Evolutionary conservation across 208 protist species (phyloP), one percentile per base, ranked within the genome.

Genomic region (Trypanosoma scelopori): DNA sequence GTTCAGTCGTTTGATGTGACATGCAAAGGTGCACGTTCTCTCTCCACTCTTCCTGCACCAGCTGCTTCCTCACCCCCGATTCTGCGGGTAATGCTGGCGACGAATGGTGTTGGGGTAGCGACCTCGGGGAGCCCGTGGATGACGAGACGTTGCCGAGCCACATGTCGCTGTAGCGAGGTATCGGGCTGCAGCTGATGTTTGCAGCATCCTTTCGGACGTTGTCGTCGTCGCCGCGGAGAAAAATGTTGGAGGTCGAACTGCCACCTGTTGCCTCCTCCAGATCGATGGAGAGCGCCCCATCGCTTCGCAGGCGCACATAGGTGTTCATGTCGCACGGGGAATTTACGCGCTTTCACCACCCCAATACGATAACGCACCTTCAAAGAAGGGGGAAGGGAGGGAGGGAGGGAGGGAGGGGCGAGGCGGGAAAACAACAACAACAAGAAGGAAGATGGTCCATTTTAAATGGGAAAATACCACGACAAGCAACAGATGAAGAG

Each of bases 201-300:
- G 48, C 13, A 56, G 3, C 9, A 9, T 37, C 32, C 22, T 22
- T 20, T 37, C 5, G 27, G 6, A 13, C 23, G 42, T 3, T 41
- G 20, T 43, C 45, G 5, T n/a, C 46, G 15, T 23, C 47, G 51
- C 13, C n/a, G n/a, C n/a, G n/a, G n/a, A 12, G 5, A 32, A 35
- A 45, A 22, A 53, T n/a, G 11, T 66, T 16, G 5, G 39, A 48
- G 15, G 23, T 11, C 4, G 56, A 3, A n/a, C 15, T 1, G 18
- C 25, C 7, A 0, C 16, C 32, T 28, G 28, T 3, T 16, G 18
- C 16, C 5, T 55, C 37, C 11, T 49, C 50, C 16, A 61, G 35
- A 32, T 59, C 51, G 23, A 61, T 58, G 35, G 63, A 69, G 46
- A 59, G 25, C 3, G 30, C 63, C 32, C 63, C 55, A 45, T 59